Conservation (phyloP, 2,329 filamentous ascomycete genomes). For the Xylaria sp. region DNA sequence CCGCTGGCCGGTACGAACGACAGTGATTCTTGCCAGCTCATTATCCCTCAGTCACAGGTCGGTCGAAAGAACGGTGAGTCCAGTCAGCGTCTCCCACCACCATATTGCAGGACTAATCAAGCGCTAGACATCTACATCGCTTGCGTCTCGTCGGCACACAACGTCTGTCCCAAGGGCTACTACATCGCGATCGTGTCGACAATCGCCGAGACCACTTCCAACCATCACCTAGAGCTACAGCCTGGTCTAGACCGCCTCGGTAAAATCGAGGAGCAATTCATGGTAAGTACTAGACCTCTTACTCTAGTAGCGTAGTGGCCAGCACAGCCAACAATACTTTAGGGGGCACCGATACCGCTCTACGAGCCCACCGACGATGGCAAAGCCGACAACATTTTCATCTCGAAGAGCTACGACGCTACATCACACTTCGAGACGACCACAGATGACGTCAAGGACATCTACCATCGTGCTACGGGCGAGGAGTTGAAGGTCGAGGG, state of each 20-base stretch:
- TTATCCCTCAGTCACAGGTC: constrained; percentile 97
- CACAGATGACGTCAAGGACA: constrained; percentile 91
- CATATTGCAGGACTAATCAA: constrained; percentile 26
- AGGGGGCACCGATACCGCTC: constrained; percentile 86
- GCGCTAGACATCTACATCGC: constrained; percentile 81
- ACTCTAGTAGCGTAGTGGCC: background rate
- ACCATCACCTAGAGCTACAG: constrained; percentile 95
- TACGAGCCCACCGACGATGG: constrained; percentile 91
- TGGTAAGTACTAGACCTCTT: constrained; percentile 62
- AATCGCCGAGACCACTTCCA: constrained; percentile 88
- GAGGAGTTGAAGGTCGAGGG: constrained; percentile 90
- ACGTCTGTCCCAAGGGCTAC: constrained; percentile 98
- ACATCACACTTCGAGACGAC: constrained; percentile 96
- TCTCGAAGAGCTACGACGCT: constrained; percentile 98
- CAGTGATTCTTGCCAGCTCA: constrained; percentile 90
- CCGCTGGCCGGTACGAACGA: constrained; percentile 90
- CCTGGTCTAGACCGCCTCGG: constrained; percentile 92
- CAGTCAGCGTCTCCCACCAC: background rate
- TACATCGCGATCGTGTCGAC: constrained; percentile 99
- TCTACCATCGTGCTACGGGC: constrained; percentile 85
- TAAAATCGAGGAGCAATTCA: constrained; percentile 95
- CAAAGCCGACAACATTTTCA: constrained; percentile 88
- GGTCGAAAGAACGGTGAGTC: constrained; percentile 90
- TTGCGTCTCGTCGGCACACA: constrained; percentile 93
- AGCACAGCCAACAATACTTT: constrained; percentile 20